These are phyloP conservation scores for Ceratocystis variospora DNA, from an alignment of 2,329 filamentous ascomycete genomes.

Conservation along the genomic window DNA sequence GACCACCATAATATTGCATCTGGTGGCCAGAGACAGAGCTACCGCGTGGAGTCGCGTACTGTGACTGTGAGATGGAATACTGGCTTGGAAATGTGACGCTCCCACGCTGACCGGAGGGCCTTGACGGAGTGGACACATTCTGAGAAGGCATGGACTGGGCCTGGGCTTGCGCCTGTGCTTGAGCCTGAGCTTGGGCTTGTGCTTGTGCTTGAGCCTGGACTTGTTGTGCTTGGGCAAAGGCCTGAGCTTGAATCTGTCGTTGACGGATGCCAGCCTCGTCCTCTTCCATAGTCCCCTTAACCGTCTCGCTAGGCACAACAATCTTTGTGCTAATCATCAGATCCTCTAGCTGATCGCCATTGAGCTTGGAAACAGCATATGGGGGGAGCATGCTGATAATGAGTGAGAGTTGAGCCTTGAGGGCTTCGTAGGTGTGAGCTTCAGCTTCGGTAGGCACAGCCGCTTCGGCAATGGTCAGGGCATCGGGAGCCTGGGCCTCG, in stretches of 20 bases:
- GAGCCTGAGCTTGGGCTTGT: not conserved
- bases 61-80: slow-evolving; percentile 23
- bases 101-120: slow-evolving; percentile 20
- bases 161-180: slow-evolving; percentile 10
- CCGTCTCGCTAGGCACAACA: slow-evolving; percentile 56
- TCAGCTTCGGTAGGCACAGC: slow-evolving; percentile 53
- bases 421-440: slow-evolving; percentile 50
- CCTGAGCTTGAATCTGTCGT: slow-evolving; percentile 30
- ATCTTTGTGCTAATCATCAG: slow-evolving; percentile 71
- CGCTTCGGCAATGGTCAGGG: slow-evolving; percentile 51
- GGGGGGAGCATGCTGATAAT: slow-evolving; percentile 66
- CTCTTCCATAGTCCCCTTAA: slow-evolving; percentile 69
- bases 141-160: slow-evolving; percentile 1
- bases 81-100: slow-evolving; percentile 32
- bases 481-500: slow-evolving; percentile 52
- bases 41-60: slow-evolving; percentile 11
- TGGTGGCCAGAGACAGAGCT: slow-evolving; percentile 10
- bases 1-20: slow-evolving; percentile 15
- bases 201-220: slow-evolving; percentile 21
- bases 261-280: slow-evolving; percentile 52
- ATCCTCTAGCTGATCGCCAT: slow-evolving; percentile 73
- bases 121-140: slow-evolving; percentile 7
- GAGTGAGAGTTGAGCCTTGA: slow-evolving; percentile 60
- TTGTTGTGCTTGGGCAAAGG: slow-evolving; percentile 20
- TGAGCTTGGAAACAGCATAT: slow-evolving; percentile 71